These are phyloP conservation scores for Scenedesmus sp. DNA, from an alignment of 163 green algal genomes.

Conservation along the genomic window DNA sequence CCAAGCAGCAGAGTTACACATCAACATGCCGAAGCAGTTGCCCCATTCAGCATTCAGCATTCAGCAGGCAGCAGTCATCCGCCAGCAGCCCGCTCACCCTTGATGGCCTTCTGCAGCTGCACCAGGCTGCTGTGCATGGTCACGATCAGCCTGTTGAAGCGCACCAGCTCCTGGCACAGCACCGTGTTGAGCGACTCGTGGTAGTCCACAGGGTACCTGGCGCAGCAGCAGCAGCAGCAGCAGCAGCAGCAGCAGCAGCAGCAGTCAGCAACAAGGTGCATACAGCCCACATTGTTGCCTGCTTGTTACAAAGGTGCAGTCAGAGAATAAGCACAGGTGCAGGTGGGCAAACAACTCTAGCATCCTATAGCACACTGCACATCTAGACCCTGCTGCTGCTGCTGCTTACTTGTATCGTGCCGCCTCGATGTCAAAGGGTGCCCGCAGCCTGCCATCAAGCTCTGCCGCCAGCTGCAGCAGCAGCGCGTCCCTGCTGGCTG, in stretches of 20 bases:
- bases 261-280: too few relatives aligned
- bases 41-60: background rate
- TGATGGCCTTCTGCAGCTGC: constrained; percentile 75
- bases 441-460: constrained; percentile 67
- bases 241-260: too few relatives aligned
- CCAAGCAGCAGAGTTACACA: too few relatives aligned
- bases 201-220: constrained; percentile 86
- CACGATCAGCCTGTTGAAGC: constrained; percentile 82
- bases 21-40: too few relatives aligned
- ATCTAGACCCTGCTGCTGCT: too few relatives aligned
- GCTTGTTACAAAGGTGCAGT: too few relatives aligned
- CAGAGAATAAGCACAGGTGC: background rate
- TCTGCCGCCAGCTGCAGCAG: constrained; percentile 70
- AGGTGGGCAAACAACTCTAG: too few relatives aligned
- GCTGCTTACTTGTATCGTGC: constrained; percentile 61
- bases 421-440: constrained; percentile 83
- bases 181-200: constrained; percentile 89
- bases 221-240: background rate
- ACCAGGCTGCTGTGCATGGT: constrained; percentile 73
- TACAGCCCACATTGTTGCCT: too few relatives aligned
- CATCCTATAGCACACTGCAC: too few relatives aligned
- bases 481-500: constrained; percentile 47
- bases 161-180: constrained; percentile 85
- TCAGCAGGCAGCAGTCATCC: background rate
- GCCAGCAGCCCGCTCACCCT: constrained; percentile 53